Conservation (phyloP, 371 early-diverging fungal genomes). For the Nematocida sp. region DNA sequence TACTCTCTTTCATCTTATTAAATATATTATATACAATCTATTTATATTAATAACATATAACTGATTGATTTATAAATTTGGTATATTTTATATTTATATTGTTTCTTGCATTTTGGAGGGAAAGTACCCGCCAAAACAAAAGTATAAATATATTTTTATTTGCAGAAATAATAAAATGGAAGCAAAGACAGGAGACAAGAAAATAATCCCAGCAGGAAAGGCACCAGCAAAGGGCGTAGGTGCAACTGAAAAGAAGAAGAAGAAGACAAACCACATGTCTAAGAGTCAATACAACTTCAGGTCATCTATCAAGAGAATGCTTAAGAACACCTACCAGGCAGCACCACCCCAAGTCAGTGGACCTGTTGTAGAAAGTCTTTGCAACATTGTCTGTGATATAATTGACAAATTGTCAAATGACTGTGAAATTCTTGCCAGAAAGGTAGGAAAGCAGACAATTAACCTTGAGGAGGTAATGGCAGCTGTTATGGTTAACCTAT, state of each 20-base stretch:
- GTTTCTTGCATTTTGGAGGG: constrained; percentile 26
- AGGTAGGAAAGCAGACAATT: constrained; percentile 70
- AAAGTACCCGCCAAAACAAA: constrained; percentile 58
- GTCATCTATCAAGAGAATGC: constrained; percentile 56
- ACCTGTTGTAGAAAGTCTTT: constrained; percentile 66
- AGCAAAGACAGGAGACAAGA: constrained; percentile 45
- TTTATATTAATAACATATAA: too few relatives aligned
- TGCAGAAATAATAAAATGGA: constrained; percentile 43
- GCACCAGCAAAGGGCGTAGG: constrained; percentile 55
- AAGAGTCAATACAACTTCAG: constrained; percentile 50
- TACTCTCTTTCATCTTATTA: too few relatives aligned
- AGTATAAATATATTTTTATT: constrained; percentile 58
- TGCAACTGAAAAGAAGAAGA: constrained; percentile 48
- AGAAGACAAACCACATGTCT: constrained; percentile 25
- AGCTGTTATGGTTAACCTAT: constrained; percentile 64
- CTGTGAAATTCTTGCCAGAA: constrained; percentile 65
- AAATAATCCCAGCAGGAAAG: constrained; percentile 52
- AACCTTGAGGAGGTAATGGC: constrained; percentile 68
- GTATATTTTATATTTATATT: too few relatives aligned
- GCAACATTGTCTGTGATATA: constrained; percentile 67
- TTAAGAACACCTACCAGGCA: constrained; percentile 49
- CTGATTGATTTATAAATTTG: too few relatives aligned
- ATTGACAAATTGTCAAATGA: constrained; percentile 58
- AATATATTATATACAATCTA: too few relatives aligned
- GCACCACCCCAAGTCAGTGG: constrained; percentile 55